Conservation (phyloP, 2,329 filamentous ascomycete species). For the Penicillium freii region DNA sequence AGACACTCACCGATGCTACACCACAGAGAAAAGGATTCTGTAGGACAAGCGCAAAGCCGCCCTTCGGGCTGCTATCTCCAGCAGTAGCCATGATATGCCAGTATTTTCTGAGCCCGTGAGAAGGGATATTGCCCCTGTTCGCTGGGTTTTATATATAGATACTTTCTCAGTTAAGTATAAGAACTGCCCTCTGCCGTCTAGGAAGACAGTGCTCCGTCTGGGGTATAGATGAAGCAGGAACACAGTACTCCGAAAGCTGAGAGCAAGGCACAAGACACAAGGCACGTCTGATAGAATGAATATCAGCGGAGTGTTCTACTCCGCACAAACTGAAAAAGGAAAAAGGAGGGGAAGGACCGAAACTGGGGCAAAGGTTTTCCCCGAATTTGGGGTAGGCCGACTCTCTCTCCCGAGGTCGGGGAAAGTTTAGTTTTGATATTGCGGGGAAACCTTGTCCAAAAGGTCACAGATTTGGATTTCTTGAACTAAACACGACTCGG, state of each 20-base stretch:
- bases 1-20: conserved; percentile 41
- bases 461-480: neutral
- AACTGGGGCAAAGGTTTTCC: conserved; percentile 1
- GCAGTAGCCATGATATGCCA: conserved; percentile 19
- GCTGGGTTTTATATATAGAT: conserved; percentile 5
- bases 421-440: neutral
- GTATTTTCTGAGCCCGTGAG: neutral
- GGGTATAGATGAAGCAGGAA: neutral
- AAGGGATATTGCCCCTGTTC: neutral
- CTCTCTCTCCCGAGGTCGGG: neutral
- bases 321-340: conserved; percentile 8
- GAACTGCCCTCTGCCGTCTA: neutral
- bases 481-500: neutral
- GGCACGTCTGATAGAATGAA: neutral
- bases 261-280: neutral
- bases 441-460: neutral
- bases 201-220: conserved; percentile 24
- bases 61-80: conserved; percentile 15
- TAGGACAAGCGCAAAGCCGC: conserved; percentile 29
- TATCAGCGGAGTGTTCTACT: conserved; percentile 15
- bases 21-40: conserved; percentile 49
- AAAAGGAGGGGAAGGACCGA: neutral
- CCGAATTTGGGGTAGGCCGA: neutral
- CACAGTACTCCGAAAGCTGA: neutral
- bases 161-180: neutral